A percentile compares a stretch with the other conserved stretches of the same genome.
Evolutionary conservation across 768 basidiomycete species (phyloP).

Genomic region (Neoboletus magnificus): DNA sequence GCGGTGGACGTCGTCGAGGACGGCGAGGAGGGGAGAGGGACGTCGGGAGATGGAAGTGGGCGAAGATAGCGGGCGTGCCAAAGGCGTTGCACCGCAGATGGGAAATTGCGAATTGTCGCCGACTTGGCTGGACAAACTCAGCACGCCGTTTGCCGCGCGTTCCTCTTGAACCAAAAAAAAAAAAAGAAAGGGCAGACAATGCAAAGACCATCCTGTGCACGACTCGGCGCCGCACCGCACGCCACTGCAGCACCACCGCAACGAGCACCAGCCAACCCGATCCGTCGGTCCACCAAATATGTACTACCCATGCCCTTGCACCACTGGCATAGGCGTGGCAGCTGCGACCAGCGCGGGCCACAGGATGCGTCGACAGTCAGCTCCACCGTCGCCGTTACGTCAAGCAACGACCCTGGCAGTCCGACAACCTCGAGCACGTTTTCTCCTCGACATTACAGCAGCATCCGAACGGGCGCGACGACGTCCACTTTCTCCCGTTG

Average conservation of each 20-base stretch:
- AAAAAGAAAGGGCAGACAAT: not conserved
- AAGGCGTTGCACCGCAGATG: conserved; percentile 35
- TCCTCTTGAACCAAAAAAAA: not conserved
- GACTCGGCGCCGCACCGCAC: not conserved
- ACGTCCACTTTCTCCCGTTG: too few relatives aligned
- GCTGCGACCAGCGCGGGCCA: too few relatives aligned
- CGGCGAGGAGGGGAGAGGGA: not conserved
- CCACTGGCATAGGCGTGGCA: too few relatives aligned
- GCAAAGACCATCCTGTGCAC: not conserved
- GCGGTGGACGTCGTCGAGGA: not conserved
- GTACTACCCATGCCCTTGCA: too few relatives aligned
- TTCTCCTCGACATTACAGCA: not conserved
- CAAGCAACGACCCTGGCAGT: not conserved
- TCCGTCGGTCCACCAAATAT: too few relatives aligned
- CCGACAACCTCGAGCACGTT: not conserved
- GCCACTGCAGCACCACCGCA: not conserved
- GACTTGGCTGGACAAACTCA: conserved; percentile 28
- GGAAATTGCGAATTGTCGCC: conserved; percentile 27
- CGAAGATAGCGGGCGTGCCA: conserved; percentile 29
- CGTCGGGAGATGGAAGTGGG: conserved; percentile 15
- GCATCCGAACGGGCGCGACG: not conserved
- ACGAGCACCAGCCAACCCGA: too few relatives aligned
- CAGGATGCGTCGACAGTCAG: too few relatives aligned
- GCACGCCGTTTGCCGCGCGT: conserved; percentile 31
- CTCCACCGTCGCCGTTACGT: not conserved